Evolutionary conservation across 805 yeast genomes (phyloP).

Genomic region (Debaryomyces prosopidis): DNA sequence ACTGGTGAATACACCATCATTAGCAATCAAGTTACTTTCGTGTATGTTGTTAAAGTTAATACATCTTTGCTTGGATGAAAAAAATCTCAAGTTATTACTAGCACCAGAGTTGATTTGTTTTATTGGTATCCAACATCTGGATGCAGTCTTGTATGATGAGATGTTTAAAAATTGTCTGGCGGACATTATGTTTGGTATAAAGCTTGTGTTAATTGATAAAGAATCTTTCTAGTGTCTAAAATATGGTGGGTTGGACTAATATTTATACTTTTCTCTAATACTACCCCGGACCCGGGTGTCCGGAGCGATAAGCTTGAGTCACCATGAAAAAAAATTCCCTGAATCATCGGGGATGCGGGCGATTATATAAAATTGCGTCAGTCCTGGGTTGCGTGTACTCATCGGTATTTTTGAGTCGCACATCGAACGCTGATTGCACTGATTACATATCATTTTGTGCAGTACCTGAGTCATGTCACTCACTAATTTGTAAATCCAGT

Average conservation of each 20-base stretch:
- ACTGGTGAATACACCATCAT: slow-evolving; percentile 29
- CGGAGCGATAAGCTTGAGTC: neutral
- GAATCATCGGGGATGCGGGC: slow-evolving; percentile 11
- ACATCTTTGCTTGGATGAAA: slow-evolving; percentile 37
- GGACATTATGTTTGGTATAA: slow-evolving; percentile 16
- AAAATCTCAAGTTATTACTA: slow-evolving; percentile 20
- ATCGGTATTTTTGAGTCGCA: neutral
- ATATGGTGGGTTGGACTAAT: neutral
- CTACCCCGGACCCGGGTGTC: slow-evolving; percentile 11
- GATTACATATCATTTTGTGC: too few relatives aligned
- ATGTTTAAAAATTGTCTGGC: slow-evolving; percentile 31
- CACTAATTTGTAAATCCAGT: too few relatives aligned
- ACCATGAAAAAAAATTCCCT: neutral
- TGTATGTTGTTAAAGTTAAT: slow-evolving; percentile 33
- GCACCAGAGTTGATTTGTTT: slow-evolving; percentile 14
- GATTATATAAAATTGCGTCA: neutral
- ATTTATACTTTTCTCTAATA: neutral
- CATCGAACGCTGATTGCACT: neutral
- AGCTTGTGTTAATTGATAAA: neutral
- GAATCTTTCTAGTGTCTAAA: neutral
- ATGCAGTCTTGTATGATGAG: slow-evolving; percentile 39
- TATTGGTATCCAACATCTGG: slow-evolving; percentile 44
- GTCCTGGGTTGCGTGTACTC: neutral
- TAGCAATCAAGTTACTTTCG: slow-evolving; percentile 32
- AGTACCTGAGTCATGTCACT: too few relatives aligned